Conservation (phyloP, 257 asterid species). For the Vinca minor region DNA sequence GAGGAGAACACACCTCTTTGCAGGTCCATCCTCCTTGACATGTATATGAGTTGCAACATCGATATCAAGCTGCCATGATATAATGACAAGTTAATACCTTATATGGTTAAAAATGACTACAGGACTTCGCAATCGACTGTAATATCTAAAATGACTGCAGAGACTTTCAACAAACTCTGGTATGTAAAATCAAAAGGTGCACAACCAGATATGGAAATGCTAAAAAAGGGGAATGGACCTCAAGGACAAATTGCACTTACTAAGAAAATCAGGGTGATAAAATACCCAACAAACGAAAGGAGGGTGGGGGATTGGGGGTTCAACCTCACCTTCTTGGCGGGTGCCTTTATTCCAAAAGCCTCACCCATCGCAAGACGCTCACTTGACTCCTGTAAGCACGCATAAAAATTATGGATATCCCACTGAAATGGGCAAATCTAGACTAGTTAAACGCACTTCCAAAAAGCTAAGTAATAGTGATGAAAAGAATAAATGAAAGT, state of each 20-base stretch:
- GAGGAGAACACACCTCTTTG: slow-evolving; percentile 48
- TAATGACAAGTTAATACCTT: neutral
- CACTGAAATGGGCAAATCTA: slow-evolving; percentile 3
- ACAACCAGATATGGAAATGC: neutral
- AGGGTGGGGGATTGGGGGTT: neutral
- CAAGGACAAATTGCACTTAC: neutral
- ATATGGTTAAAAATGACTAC: neutral
- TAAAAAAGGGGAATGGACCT: too few relatives aligned
- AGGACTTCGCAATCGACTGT: neutral
- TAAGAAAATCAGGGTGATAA: neutral
- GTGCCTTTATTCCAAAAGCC: slow-evolving; percentile 83
- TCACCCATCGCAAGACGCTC: slow-evolving; percentile 92
- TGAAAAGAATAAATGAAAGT: neutral
- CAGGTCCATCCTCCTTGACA: slow-evolving; percentile 82
- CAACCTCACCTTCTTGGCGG: slow-evolving; percentile 57
- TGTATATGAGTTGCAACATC: slow-evolving; percentile 77
- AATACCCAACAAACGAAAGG: neutral
- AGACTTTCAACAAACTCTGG: neutral
- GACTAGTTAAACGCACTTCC: slow-evolving; percentile 1
- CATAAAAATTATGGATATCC: neutral
- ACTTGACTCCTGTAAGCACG: slow-evolving; percentile 72
- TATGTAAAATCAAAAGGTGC: neutral
- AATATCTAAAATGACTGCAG: too few relatives aligned
- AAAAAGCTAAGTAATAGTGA: neutral
- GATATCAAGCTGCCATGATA: slow-evolving; percentile 52